Evolutionary conservation across 192 early-diverging fungal genomes (phyloP), one percentile per base, ranked within the genome.

Genomic region (Coemansia sp.): DNA sequence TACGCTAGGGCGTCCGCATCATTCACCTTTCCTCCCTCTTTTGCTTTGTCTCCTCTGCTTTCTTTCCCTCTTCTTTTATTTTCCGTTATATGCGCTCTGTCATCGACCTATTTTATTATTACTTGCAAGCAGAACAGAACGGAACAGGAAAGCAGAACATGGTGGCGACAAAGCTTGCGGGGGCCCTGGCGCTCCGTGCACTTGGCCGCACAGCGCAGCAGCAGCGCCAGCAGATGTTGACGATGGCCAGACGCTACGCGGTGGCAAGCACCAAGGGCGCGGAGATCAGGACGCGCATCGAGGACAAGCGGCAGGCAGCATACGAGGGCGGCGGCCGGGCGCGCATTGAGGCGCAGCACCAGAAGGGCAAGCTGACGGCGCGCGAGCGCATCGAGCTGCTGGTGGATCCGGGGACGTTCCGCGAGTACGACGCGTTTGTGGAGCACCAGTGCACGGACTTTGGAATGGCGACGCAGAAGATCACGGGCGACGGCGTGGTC

Each of bases 371-470:
- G 76, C 85, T 98, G 23, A 97, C 95, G 10, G 95, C 95, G 40
- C 87, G 96, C 41, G 96, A 98, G 81, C 88, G 96, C 15, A 79
- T 97, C 52, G 87, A 89, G 59, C 79, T 98, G 19, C 84, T 98
- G 60, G 71, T 98, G 37, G 96, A 98, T 77, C 58, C 84, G 9
- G 86, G 86, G 13, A 92, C 90, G 13, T 96, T 98, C 88, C 84
- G 90, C 47, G 96, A 98, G 71, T 94, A 92, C 77, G 94, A 96
- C 66, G 86, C 88, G 18, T 98, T 96, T 85, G 93, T 96, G 7
- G 93, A 97, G 84, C 96, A 98, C 87, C 87, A 92, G 71, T 96
- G 95, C 70, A 85, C 83, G 38, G 95, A 95, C 76, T 96, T 96
- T 86, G 91, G 88, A 26, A 95, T 95, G 94, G 86, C 91, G 16